phyloP scores from a whole-genome alignment of 345 rosid species.

The Eucalyptus curtisii region DNA sequence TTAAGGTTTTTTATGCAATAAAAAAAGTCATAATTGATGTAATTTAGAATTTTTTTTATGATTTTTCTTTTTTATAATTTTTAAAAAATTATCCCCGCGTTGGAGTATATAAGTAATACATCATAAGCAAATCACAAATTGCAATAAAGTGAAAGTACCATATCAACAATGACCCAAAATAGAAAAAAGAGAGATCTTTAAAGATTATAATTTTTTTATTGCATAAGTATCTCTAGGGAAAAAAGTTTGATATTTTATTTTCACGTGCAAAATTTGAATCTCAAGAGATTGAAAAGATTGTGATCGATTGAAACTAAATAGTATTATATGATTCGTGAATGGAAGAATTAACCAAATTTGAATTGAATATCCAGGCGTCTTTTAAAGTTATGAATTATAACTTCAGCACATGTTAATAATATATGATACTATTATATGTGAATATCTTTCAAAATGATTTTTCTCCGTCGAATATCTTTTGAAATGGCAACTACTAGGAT shows the following conservation, averaged over 20 bases:
- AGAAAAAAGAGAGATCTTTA: not conserved
- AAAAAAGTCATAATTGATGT: not conserved
- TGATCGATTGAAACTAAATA: not conserved
- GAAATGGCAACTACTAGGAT: not conserved
- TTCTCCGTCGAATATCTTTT: accelerated
- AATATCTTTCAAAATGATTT: too few relatives aligned
- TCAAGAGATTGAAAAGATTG: not conserved
- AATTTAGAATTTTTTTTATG: not conserved
- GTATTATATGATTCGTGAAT: not conserved
- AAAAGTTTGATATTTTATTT: not conserved
- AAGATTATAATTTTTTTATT: not conserved
- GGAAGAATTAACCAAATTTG: not conserved
- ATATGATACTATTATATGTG: not conserved
- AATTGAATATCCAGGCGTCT: not conserved
- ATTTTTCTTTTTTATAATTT: too few relatives aligned
- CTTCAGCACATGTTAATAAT: not conserved
- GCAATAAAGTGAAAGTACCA: not conserved
- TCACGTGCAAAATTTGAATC: not conserved
- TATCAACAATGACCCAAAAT: not conserved
- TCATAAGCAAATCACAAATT: not conserved
- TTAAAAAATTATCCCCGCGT: accelerated
- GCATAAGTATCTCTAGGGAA: not conserved
- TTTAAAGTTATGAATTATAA: not conserved
- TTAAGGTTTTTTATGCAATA: too few relatives aligned
- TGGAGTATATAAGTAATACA: not conserved